A percentile compares a stretch with the other conserved stretches of the same genome.
phyloP scores from a whole-genome alignment of 2,329 filamentous ascomycete genomes.

The Hirsutella thompsonii region DNA sequence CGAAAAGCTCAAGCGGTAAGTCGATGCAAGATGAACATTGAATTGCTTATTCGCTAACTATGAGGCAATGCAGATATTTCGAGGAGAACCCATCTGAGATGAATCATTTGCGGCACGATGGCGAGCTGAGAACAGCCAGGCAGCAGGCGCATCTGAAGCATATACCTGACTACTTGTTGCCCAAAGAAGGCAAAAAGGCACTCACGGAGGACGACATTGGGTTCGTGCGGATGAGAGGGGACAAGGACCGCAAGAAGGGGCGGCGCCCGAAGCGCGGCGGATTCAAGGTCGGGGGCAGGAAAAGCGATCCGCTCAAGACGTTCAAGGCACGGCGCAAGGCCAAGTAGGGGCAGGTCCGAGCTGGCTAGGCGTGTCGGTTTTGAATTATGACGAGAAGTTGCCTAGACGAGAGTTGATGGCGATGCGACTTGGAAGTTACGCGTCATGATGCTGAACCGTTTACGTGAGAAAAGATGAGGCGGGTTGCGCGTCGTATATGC shows the following conservation, averaged over 20 bases:
- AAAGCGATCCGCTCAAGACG: constrained; percentile 75
- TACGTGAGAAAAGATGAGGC: too few species aligned
- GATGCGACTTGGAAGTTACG: too few species aligned
- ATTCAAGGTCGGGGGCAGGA: constrained; percentile 45
- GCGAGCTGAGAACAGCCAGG: constrained; percentile 69
- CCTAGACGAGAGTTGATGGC: background rate
- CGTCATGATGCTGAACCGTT: too few species aligned
- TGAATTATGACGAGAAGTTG: background rate
- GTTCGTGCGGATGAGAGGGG: constrained; percentile 58
- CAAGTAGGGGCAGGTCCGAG: constrained; percentile 10
- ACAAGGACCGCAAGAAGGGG: constrained; percentile 30
- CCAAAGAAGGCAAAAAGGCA: constrained; percentile 59
- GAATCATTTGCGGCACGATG: constrained; percentile 78
- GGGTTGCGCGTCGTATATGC: too few species aligned
- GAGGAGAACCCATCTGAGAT: constrained; percentile 92
- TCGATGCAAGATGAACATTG: background rate
- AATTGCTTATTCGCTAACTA: too few species aligned
- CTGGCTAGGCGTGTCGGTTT: background rate
- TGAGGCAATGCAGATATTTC: constrained; percentile 47
- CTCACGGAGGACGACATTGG: constrained; percentile 56
- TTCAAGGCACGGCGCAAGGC: constrained; percentile 55
- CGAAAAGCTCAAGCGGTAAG: constrained; percentile 70
- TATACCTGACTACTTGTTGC: constrained; percentile 86
- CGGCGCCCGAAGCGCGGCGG: constrained; percentile 15
- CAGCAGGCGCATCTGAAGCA: constrained; percentile 86